These are phyloP conservation scores for Gracilaria gracilis DNA, from an alignment of 23 red algal genomes.

Conservation along the genomic window DNA sequence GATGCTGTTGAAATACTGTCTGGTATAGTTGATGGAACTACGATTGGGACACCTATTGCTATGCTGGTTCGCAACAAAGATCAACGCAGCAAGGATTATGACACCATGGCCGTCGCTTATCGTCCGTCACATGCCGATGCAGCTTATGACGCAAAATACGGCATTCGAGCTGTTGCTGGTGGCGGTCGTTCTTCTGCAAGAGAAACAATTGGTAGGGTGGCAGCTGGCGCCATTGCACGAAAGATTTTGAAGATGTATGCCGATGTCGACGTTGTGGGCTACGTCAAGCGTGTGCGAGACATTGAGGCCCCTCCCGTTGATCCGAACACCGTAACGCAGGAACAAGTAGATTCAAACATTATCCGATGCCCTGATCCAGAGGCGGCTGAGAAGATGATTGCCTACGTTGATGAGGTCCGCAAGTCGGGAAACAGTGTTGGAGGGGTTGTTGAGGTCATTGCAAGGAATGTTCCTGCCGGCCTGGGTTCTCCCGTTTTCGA, in stretches of 20 bases:
- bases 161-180: conserved; percentile 94
- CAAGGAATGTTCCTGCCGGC: conserved; percentile 95
- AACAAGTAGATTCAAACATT: conserved; percentile 92
- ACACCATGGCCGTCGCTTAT: conserved; percentile 91
- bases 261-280: conserved; percentile 88
- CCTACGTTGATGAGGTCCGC: conserved; percentile 86
- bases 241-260: conserved; percentile 81
- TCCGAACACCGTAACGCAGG: conserved; percentile 68
- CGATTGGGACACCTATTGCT: conserved; percentile 94
- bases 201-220: conserved; percentile 98
- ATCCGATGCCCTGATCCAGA: conserved; percentile 86
- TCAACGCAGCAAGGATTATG: conserved; percentile 93
- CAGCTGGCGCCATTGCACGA: conserved; percentile 92
- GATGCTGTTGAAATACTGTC: conserved; percentile 98
- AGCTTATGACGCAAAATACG: conserved; percentile 99
- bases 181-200: conserved; percentile 91
- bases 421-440: conserved; percentile 90
- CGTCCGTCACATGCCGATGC: conserved; percentile 97
- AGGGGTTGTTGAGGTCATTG: conserved; percentile 92
- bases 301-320: conserved; percentile 81
- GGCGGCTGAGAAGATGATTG: conserved; percentile 91
- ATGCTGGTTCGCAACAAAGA: conserved; percentile 98
- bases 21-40: conserved; percentile 86
- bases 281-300: conserved; percentile 88
- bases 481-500: conserved; percentile 96